A percentile compares a stretch with the other conserved stretches of the same genome.
Conservation (phyloP, 2,329 filamentous ascomycete genomes). For the Phoma sp. region DNA sequence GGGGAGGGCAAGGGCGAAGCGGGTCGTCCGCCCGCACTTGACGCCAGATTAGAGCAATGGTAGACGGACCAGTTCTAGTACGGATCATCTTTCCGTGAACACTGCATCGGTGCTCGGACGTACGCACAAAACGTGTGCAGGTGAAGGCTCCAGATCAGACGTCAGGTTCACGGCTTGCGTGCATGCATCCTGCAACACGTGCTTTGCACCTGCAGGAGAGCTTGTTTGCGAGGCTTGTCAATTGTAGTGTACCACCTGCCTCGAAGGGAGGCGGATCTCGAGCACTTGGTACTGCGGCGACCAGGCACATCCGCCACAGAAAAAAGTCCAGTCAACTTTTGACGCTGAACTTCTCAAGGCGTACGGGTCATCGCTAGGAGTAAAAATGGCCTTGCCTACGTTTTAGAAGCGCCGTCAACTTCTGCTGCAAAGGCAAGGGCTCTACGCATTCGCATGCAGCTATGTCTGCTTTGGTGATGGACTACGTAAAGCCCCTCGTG, state of each 20-base stretch:
- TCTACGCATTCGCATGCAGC: background rate
- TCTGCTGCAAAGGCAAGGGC: background rate
- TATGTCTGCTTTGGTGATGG: background rate
- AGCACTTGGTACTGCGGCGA: background rate
- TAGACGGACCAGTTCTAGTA: background rate
- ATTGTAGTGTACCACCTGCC: background rate
- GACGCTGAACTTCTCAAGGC: too few relatives aligned
- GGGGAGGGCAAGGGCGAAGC: background rate
- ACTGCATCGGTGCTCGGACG: background rate
- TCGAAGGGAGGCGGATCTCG: background rate
- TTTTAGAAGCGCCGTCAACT: too few relatives aligned
- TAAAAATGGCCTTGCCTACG: too few relatives aligned
- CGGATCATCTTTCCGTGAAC: background rate
- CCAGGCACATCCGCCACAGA: background rate
- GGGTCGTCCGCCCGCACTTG: background rate
- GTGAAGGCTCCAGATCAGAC: background rate
- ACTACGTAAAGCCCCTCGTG: background rate
- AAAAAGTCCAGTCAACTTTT: background rate
- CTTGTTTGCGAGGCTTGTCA: background rate
- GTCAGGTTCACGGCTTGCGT: background rate
- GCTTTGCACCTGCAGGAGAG: slow-evolving; percentile 1
- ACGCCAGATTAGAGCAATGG: background rate
- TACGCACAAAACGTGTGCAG: background rate
- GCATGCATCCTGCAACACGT: background rate
- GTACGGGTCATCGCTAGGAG: too few relatives aligned